Evolutionary conservation across 768 basidiomycete species (phyloP).

Genomic region (Mrakia gelida): DNA sequence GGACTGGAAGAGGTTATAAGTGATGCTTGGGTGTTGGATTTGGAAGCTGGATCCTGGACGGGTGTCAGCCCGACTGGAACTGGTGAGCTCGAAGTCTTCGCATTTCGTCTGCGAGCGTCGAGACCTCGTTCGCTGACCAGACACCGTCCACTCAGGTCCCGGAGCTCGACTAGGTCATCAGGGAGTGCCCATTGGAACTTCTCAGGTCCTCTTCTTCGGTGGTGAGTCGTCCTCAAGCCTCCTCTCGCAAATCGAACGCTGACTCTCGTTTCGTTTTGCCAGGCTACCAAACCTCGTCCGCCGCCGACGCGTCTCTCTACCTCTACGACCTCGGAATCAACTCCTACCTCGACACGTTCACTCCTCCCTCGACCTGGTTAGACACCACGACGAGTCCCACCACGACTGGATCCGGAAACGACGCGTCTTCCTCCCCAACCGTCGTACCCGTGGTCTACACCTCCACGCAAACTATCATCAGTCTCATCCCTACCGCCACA

Average conservation of each 20-base stretch:
- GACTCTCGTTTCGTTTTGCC: not conserved
- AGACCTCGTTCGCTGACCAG: no score
- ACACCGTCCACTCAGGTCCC: not conserved
- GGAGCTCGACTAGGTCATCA: constrained; percentile 11
- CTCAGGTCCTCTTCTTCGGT: constrained; percentile 31
- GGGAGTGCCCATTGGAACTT: constrained; percentile 24
- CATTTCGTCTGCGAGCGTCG: not conserved
- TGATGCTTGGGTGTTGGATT: constrained; percentile 29
- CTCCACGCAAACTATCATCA: not conserved
- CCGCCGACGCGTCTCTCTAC: constrained; percentile 25
- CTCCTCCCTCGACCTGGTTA: constrained; percentile 18
- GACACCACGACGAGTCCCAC: not conserved
- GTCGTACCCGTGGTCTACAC: not conserved
- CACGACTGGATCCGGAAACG: not conserved
- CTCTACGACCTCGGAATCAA: constrained; percentile 31
- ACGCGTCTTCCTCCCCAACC: not conserved
- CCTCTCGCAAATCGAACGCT: not conserved
- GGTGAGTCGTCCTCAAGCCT: not conserved
- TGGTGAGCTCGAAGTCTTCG: not conserved
- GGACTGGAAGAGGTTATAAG: constrained; percentile 20
- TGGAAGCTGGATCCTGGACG: constrained; percentile 15
- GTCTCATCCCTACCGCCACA: not conserved
- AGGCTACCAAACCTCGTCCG: constrained; percentile 26
- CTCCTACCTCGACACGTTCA: constrained; percentile 26
- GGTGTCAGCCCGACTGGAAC: constrained; percentile 10